Evolutionary conservation across 208 protist species (phyloP), one percentile per base, ranked within the genome.

Genomic region (Vickermania spadyakhi): DNA sequence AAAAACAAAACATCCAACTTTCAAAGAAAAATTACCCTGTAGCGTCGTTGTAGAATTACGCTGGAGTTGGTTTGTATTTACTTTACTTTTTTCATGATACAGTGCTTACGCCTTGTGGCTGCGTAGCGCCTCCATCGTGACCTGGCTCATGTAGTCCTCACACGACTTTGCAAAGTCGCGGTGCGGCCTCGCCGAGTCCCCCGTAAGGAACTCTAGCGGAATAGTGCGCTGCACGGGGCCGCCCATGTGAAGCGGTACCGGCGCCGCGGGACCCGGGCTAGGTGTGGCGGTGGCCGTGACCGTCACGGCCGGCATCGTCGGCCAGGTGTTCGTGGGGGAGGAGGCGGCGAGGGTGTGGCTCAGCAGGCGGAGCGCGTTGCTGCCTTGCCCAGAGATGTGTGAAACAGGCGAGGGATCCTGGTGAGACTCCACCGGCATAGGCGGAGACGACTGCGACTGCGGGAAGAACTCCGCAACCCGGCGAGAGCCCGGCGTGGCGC

Each of bases 361-460:
- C 21, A 65, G 65, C 45, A 87, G 67, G 53, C 81, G 42, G 3
- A 56, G 45, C 1, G 61, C 29, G 13, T 56, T 27, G 28, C 56
- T 61, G 1, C 63, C 63, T 18, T 28, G 52, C 1, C 52, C 56
- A 14, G 57, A 56, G 14, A 23, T 58, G 29, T 30, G 55, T 36
- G 62, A 63, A 22, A 58, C 58, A 1, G n/a, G n/a, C n/a, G n/a
- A n/a, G n/a, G n/a, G n/a, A n/a, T 4, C 3, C 11, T 42, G 7
- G 1, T 31, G 54, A 25, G 42, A 31, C 1, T 53, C 29, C 5
- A 63, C 3, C 23, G 60, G 26, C 1, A 54, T 28, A 21, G 70
- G 31, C 23, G 42, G 36, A 2, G 58, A n/a, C n/a, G n/a, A n/a
- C n/a, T n/a, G n/a, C n/a, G n/a, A n/a, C n/a, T n/a, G n/a, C n/a